Conservation (phyloP, 2,329 filamentous ascomycete genomes). For the Plenodomus biglobosus region DNA sequence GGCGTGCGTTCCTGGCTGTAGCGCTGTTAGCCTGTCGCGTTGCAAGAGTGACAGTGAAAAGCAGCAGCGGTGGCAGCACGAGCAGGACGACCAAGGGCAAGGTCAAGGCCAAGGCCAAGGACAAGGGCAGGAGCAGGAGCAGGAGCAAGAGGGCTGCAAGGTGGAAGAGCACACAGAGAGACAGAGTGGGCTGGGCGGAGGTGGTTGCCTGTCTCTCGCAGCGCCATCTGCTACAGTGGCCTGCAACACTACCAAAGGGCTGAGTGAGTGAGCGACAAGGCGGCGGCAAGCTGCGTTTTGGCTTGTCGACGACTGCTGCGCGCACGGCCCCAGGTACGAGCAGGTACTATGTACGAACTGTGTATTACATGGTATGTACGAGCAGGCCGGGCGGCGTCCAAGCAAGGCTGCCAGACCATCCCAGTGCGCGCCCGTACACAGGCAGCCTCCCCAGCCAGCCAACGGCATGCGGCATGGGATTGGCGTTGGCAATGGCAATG, state of each 20-base stretch:
- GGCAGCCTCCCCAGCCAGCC: too few species aligned
- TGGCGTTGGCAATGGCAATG: too few species aligned
- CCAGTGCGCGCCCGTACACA: too few species aligned
- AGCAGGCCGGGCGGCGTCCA: too few species aligned
- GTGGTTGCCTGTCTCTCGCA: background rate
- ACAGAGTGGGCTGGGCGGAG: background rate
- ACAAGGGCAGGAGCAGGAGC: background rate
- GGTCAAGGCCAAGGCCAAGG: too few species aligned
- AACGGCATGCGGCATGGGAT: too few species aligned
- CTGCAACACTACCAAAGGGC: slow-evolving; percentile 21
- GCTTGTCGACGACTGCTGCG: slow-evolving; percentile 1
- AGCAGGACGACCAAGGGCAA: too few species aligned
- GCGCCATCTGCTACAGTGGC: background rate
- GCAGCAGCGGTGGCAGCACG: slow-evolving; percentile 1
- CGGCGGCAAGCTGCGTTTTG: slow-evolving; percentile 21
- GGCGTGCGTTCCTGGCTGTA: slow-evolving; percentile 25
- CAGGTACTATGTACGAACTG: too few species aligned
- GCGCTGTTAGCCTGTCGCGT: slow-evolving; percentile 18
- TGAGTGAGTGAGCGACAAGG: slow-evolving; percentile 16
- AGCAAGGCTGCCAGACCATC: too few species aligned
- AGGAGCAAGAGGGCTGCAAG: background rate
- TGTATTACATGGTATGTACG: too few species aligned
- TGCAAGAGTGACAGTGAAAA: slow-evolving; percentile 13
- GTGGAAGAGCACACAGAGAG: too few species aligned
- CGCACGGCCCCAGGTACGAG: slow-evolving; percentile 22